Conservation (phyloP, 768 basidiomycete genomes). For the Pseudohyphozyma bogoriensis region DNA sequence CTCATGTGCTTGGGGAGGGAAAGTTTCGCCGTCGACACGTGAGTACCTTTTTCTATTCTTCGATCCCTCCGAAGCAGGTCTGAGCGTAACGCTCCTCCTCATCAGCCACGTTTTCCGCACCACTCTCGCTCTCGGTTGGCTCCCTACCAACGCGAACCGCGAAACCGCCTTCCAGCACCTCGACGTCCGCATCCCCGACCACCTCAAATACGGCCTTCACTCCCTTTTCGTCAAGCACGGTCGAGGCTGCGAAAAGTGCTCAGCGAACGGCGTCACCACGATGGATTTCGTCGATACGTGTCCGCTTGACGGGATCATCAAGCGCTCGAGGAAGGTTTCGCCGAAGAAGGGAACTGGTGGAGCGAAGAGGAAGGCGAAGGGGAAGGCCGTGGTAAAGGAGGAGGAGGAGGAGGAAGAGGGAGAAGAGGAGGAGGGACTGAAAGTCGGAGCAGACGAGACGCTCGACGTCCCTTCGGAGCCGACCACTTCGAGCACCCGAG, state of each 20-base stretch:
- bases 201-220: constrained; percentile 30
- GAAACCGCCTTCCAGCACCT: constrained; percentile 22
- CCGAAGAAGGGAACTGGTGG: background rate
- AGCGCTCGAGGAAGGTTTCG: background rate
- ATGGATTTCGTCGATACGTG: constrained; percentile 18
- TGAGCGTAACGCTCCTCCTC: too few relatives aligned
- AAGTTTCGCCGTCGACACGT: constrained; percentile 34
- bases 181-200: constrained; percentile 11
- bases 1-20: constrained; percentile 31
- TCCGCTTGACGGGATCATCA: constrained; percentile 19
- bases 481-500: background rate
- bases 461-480: background rate
- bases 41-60: background rate
- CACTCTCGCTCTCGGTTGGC: constrained; percentile 30
- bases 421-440: background rate
- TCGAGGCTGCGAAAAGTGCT: constrained; percentile 27
- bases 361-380: background rate
- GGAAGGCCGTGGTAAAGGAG: background rate
- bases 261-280: constrained; percentile 27
- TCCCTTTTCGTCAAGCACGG: constrained; percentile 31
- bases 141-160: constrained; percentile 16
- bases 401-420: background rate
- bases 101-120: constrained; percentile 31
- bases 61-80: too few relatives aligned
- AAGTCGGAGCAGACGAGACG: background rate